Percentiles rank a stretch among this genome's conserved stretches.
Evolutionary conservation across 768 basidiomycete species (phyloP).

Genomic region (Naematelia aurantialba): DNA sequence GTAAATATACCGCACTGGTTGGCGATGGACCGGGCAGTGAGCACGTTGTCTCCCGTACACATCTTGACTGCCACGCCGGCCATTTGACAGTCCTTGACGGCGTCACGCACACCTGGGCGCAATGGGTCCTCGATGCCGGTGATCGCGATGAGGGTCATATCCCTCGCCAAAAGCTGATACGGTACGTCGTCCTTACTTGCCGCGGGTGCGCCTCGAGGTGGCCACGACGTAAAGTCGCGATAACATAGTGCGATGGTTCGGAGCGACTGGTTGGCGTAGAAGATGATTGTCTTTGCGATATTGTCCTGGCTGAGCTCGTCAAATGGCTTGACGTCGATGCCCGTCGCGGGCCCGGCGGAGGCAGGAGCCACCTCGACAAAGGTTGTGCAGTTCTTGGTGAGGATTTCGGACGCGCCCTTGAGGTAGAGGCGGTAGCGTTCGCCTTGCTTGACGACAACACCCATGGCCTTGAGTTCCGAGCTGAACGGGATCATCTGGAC

Average conservation of each 20-base stretch:
- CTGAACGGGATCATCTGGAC: constrained; percentile 92
- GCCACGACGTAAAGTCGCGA: constrained; percentile 80
- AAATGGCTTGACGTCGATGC: constrained; percentile 62
- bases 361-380: constrained; percentile 67
- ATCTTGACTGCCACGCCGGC: constrained; percentile 95
- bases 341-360: constrained; percentile 7
- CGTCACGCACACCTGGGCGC: constrained; percentile 79
- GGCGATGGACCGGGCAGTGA: constrained; percentile 78
- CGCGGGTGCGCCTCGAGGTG: constrained; percentile 55
- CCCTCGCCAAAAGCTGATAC: constrained; percentile 64
- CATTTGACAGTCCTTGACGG: constrained; percentile 77
- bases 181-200: constrained; percentile 40
- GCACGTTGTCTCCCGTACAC: constrained; percentile 96
- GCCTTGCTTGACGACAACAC: constrained; percentile 68
- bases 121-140: constrained; percentile 96
- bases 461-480: constrained; percentile 91
- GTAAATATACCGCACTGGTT: constrained; percentile 93
- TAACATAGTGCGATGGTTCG: constrained; percentile 94
- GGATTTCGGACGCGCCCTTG: constrained; percentile 92
- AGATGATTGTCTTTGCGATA: constrained; percentile 84
- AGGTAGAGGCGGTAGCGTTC: constrained; percentile 65
- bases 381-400: constrained; percentile 67
- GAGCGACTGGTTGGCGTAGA: constrained; percentile 94
- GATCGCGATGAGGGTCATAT: constrained; percentile 82
- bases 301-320: constrained; percentile 70